These are phyloP conservation scores for Pyrenopolyporus hunteri DNA, from an alignment of 495 filamentous ascomycete species.

Conservation along the genomic window DNA sequence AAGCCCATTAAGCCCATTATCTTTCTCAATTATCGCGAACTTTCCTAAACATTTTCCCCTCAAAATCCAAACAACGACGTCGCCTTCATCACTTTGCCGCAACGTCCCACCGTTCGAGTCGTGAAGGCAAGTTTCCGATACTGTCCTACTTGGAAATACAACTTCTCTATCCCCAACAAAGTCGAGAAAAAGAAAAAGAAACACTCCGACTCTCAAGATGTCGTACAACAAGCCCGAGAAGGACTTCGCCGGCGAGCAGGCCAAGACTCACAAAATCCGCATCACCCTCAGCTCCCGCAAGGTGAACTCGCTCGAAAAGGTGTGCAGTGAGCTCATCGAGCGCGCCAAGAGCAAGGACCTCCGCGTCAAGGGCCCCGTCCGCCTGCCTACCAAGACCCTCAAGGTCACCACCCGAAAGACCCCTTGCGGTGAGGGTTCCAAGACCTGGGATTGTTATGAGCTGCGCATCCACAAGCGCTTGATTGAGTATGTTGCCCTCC, in stretches of 20 bases:
- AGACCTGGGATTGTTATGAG: conserved; percentile 99
- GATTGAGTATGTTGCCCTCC: conserved; percentile 71
- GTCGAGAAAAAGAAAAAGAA: conserved; percentile 29
- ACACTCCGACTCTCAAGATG: conserved; percentile 64
- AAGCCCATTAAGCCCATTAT: conserved; percentile 4
- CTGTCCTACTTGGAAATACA: neutral
- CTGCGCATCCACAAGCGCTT: conserved; percentile 99
- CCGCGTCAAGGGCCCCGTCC: conserved; percentile 97
- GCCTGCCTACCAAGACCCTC: conserved; percentile 96
- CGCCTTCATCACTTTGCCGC: conserved; percentile 84
- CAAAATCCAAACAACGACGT: conserved; percentile 25
- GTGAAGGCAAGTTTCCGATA: conserved; percentile 54
- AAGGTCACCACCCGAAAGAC: conserved; percentile 89
- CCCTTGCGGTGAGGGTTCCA: conserved; percentile 98
- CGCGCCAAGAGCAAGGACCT: conserved; percentile 98
- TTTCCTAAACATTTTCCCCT: conserved; percentile 9
- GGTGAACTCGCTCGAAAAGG: conserved; percentile 95
- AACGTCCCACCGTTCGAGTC: conserved; percentile 68
- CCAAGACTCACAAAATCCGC: conserved; percentile 95
- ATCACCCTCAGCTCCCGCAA: conserved; percentile 96
- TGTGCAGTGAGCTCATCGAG: conserved; percentile 97
- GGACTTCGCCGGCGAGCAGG: conserved; percentile 65
- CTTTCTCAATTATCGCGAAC: conserved; percentile 14
- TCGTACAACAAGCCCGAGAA: conserved; percentile 97
- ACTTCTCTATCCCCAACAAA: conserved; percentile 16